Conservation (phyloP, 2,329 filamentous ascomycete genomes). For the Cryphonectria japonica region DNA sequence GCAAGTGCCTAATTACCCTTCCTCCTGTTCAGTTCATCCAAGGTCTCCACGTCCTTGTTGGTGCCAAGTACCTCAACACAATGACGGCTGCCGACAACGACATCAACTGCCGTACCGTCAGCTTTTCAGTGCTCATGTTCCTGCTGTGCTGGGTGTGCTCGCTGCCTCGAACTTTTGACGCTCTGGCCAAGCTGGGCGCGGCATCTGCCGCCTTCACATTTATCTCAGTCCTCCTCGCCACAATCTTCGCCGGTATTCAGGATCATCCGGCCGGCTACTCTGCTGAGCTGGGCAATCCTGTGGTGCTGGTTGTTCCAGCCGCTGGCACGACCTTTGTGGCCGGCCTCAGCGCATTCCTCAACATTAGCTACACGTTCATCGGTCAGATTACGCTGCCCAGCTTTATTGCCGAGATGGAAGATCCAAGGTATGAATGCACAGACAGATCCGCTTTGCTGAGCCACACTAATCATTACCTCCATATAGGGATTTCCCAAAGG, state of each 20-base stretch:
- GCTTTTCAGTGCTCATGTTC: conserved; percentile 75
- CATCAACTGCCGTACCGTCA: conserved; percentile 73
- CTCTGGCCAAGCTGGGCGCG: conserved; percentile 78
- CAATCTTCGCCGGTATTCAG: conserved; percentile 80
- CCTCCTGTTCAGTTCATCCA: conserved; percentile 19
- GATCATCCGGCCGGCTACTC: conserved; percentile 69
- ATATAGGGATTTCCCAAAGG: conserved; percentile 82
- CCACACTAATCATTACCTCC: background rate
- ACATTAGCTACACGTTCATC: conserved; percentile 96
- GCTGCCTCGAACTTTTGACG: conserved; percentile 81
- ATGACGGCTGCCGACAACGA: conserved; percentile 71
- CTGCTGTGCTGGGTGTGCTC: conserved; percentile 79
- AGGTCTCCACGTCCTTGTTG: conserved; percentile 80
- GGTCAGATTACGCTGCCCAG: conserved; percentile 92
- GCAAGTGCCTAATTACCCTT: conserved; percentile 1
- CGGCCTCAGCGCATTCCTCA: conserved; percentile 87
- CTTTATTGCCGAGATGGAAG: conserved; percentile 93
- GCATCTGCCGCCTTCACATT: conserved; percentile 87
- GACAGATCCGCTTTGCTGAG: background rate
- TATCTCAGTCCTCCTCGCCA: conserved; percentile 81
- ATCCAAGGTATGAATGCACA: conserved; percentile 49
- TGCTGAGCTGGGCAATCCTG: conserved; percentile 59
- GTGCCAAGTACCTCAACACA: conserved; percentile 87
- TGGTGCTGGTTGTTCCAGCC: conserved; percentile 70
- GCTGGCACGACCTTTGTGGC: conserved; percentile 77